These are phyloP conservation scores for Coleophoma cylindrospora DNA, from an alignment of 2,329 filamentous ascomycete species.

Conservation along the genomic window DNA sequence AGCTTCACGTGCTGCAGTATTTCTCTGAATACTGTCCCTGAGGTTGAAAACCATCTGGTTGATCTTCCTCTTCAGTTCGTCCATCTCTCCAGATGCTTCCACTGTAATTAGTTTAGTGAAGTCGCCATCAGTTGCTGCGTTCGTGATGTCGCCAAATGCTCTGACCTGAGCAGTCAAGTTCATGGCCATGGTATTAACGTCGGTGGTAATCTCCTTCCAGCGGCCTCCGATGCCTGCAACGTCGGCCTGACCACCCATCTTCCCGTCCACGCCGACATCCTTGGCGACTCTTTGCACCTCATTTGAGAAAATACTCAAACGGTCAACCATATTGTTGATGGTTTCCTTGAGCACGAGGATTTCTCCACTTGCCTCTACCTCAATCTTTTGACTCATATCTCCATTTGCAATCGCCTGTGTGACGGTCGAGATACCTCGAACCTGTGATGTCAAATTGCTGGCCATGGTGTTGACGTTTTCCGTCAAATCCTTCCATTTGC, in stretches of 20 bases:
- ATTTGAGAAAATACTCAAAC: constrained; percentile 91
- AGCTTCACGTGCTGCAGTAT: constrained; percentile 90
- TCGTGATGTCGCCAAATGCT: constrained; percentile 98
- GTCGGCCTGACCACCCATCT: constrained; percentile 97
- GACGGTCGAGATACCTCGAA: constrained; percentile 88
- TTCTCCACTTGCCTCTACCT: constrained; percentile 91
- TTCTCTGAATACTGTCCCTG: constrained; percentile 92
- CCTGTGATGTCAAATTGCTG: constrained; percentile 64
- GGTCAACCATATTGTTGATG: constrained; percentile 98
- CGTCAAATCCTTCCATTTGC: constrained; percentile 97
- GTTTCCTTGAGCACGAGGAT: constrained; percentile 92
- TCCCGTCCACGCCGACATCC: constrained; percentile 94
- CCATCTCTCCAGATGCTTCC: constrained; percentile 97
- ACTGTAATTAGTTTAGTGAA: constrained; percentile 97
- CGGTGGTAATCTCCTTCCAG: constrained; percentile 93
- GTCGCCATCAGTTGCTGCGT: constrained; percentile 92
- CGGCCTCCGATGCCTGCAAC: constrained; percentile 87
- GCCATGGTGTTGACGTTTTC: constrained; percentile 81
- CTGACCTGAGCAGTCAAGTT: constrained; percentile 93
- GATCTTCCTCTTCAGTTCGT: constrained; percentile 97
- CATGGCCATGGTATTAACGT: constrained; percentile 39
- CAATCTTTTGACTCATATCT: constrained; percentile 93
- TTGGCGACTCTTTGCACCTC: constrained; percentile 94
- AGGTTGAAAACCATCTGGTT: constrained; percentile 98
- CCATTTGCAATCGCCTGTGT: constrained; percentile 94